Conservation (phyloP, 306 rosid genomes). For the Vicia sativa region DNA sequence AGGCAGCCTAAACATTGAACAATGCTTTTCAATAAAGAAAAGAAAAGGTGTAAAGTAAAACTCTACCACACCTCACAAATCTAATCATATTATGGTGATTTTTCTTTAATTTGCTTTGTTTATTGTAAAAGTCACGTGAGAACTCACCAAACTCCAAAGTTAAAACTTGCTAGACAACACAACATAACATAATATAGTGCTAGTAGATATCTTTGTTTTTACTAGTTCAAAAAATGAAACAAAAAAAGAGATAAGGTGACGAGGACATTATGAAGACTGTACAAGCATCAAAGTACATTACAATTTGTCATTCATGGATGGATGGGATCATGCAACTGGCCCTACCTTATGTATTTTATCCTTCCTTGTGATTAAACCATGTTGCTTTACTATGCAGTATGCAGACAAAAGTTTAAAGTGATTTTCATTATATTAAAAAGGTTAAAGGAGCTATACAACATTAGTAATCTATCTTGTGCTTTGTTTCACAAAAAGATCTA, state of each 20-base stretch:
- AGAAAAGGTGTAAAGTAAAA: background rate
- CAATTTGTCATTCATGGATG: constrained; percentile 30
- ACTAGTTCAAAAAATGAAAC: constrained; percentile 29
- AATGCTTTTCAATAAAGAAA: background rate
- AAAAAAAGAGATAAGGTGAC: constrained; percentile 20
- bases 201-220: too few relatives aligned
- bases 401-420: background rate
- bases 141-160: constrained; percentile 22
- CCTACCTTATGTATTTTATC: constrained; percentile 28
- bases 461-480: background rate
- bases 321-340: constrained; percentile 33
- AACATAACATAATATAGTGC: background rate
- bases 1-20: background rate
- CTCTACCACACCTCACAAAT: background rate
- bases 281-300: constrained; percentile 32
- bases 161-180: constrained; percentile 28
- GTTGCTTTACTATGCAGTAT: background rate
- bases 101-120: background rate
- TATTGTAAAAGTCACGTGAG: constrained; percentile 31
- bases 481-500: background rate
- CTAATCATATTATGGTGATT: background rate
- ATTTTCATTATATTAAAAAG: background rate
- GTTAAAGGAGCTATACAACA: background rate
- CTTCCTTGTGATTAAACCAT: constrained; percentile 4
- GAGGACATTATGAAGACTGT: constrained; percentile 24